A percentile compares a stretch with the other conserved stretches of the same genome.
phyloP scores from a whole-genome alignment of 305 asterid genomes.

The Solanum aculeatissimum region DNA sequence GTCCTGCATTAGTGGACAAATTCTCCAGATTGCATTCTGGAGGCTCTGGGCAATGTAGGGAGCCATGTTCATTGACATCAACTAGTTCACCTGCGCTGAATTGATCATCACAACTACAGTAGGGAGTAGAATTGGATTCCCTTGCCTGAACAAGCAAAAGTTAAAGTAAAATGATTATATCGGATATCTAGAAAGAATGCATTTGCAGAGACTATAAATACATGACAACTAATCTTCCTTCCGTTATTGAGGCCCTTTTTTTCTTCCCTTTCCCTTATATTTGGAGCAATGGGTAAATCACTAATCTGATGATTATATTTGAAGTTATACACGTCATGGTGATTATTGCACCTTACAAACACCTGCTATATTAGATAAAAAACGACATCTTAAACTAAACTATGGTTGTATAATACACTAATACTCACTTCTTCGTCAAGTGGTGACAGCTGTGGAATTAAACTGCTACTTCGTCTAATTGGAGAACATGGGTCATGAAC shows the following conservation, averaged over 20 bases:
- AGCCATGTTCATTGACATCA: slow-evolving; percentile 18
- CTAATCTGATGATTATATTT: neutral
- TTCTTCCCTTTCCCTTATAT: neutral
- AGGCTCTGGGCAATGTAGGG: slow-evolving; percentile 12
- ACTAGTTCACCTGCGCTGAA: slow-evolving; percentile 22
- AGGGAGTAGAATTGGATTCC: slow-evolving; percentile 42
- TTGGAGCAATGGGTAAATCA: neutral
- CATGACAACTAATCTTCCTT: neutral
- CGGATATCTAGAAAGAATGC: neutral
- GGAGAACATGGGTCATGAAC: slow-evolving; percentile 39
- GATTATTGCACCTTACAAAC: neutral
- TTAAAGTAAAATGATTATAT: neutral
- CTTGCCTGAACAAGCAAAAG: slow-evolving; percentile 33
- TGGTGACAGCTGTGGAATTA: slow-evolving; percentile 15
- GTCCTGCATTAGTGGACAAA: slow-evolving; percentile 14
- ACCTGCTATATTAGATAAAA: neutral
- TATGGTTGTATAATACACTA: neutral
- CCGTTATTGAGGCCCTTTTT: neutral
- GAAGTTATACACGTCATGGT: neutral
- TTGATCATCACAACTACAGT: slow-evolving; percentile 56
- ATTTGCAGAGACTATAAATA: neutral
- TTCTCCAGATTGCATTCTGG: slow-evolving; percentile 3
- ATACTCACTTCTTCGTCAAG: slow-evolving; percentile 55
- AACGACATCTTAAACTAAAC: neutral
- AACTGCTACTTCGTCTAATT: slow-evolving; percentile 27